Base-by-base conservation (phyloP, 2,329 filamentous ascomycete species). In the Plenodomus lindquistii region DNA sequence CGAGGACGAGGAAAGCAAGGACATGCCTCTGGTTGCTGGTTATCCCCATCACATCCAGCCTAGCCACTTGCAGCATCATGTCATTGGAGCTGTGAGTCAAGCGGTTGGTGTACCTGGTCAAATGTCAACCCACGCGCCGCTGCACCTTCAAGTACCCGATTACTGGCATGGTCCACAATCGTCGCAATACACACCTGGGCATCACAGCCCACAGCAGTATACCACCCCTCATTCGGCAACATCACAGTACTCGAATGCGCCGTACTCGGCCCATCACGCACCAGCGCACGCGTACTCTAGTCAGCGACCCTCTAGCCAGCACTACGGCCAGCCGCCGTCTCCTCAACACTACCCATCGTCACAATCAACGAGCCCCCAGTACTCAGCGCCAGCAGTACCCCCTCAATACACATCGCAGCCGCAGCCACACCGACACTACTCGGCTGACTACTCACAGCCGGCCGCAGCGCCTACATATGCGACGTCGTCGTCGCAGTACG, bases 1-100 rank as follows among this genome's bases (percentile, higher is more conserved):
- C 2, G 69, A 71, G 38, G 69, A 71, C 24, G 69, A 71, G 46
- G 69, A 71, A 42, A 68, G 57, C 54, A 70, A 69, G 37, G 69
- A 71, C 19, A 54, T 67, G 53, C 63, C 66, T 8, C 51, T 69
- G 6, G 48, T 65, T 24, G 52, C 59, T 19, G 59, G 58, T 19
- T 71, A 71, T 39, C 44, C 65, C 2, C 66, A 66, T 27, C 63
- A 64, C 13, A 52, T 65, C 8, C 65, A 64, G 35, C 56, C 63
- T 4, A 63, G 60, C 42, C 64, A 65, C 40, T 48, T 66, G 7
- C 66, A 68, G 29, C 64, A 68, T 41, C 63, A 62, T 20, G 51
- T 57, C 17, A 42, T 67, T 15, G 53, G 52, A 10, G 35, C 59
- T 5, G 54, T 57, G 13, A 55, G 60, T 20, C 66, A 66, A 38